Base-by-base conservation (phyloP, 768 basidiomycete species). In the Saitozyma sp. region DNA sequence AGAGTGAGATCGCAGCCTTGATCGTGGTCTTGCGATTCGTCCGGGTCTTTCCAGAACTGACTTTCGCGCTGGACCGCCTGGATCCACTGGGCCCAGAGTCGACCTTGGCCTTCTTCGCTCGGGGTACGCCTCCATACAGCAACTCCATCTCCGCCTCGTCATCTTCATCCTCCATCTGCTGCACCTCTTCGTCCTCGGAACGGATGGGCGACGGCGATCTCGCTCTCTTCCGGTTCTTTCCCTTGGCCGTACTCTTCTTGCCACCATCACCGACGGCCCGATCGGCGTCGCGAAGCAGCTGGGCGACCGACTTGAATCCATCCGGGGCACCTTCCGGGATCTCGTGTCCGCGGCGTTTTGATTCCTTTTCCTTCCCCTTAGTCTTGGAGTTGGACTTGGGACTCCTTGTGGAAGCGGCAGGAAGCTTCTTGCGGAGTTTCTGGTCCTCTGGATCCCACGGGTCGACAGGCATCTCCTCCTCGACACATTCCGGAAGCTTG, bases 381-480 rank as follows among this genome's bases (percentile, higher is more conserved):
- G 40, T 43, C 42, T 65, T 64, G 37, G 19, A 19, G 8, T 16
- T 50, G 6, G 37, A 1, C 46, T 50, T 19, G 38, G 40, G 57
- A 16, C 29, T 52, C 19, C 38, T 41, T 8, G n/a, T 29, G 14
- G 48, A 50, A 7, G 56, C 62, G 45, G 67, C 61, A 6, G 66
- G 51, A 8, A 63, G 43, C 46, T 68, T 68, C 17, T 58, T 54
- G 37, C 65, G 72, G 11, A 53, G 53, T 50, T 73, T 71, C 48
- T 70, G 65, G 19, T 69, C 74, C 20, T 66, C 73, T 14, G 70
- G 74, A 59, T 66, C 70, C 72, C 73, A 78, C 0, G 73, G 70
- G 61, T 88, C 85, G 45, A 93, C 89, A 55, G 89, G 88, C 86
- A 96, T 92, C 19, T 81, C 82, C 80, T 88, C 88, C 80, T 94